Conservation (phyloP, 768 basidiomycete species). For the Boletus reticuloceps region DNA sequence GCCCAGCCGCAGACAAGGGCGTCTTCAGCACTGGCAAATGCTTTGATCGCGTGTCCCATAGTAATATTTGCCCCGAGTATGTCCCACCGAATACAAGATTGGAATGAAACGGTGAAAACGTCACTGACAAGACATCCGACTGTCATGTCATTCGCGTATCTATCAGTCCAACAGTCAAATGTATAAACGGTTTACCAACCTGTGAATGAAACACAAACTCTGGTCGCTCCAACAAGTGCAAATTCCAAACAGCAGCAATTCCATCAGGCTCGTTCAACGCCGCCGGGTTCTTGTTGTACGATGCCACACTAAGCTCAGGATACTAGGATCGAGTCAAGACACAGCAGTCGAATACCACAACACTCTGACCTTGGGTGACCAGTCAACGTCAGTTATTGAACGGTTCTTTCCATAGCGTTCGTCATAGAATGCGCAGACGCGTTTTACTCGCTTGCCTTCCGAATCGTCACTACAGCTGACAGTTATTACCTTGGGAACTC, state of each 20-base stretch:
- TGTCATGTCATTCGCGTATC: conserved; percentile 41
- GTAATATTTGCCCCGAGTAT: conserved; percentile 97
- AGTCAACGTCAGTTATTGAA: conserved; percentile 94
- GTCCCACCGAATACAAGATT: conserved; percentile 97
- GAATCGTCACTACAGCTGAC: conserved; percentile 68
- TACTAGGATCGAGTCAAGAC: conserved; percentile 52
- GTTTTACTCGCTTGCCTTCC: conserved; percentile 86
- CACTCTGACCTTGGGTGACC: conserved; percentile 86
- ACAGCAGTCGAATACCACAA: neutral
- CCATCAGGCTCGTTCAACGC: conserved; percentile 96
- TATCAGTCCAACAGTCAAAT: conserved; percentile 1
- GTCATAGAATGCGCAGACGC: conserved; percentile 93
- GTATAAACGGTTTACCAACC: conserved; percentile 44
- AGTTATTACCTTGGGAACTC: conserved; percentile 4
- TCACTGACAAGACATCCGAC: conserved; percentile 97
- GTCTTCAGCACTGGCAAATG: conserved; percentile 96
- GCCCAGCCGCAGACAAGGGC: conserved; percentile 91
- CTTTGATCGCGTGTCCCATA: conserved; percentile 98
- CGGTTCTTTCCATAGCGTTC: conserved; percentile 89
- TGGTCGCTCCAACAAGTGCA: conserved; percentile 91
- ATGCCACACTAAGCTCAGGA: conserved; percentile 91
- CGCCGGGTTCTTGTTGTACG: conserved; percentile 96
- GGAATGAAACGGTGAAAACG: conserved; percentile 97
- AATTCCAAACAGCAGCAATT: conserved; percentile 96
- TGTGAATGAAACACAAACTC: conserved; percentile 99